Evolutionary conservation across 371 early-diverging fungal genomes (phyloP), one percentile per base, ranked within the genome.

Genomic region (Rhizopus arrhizus): DNA sequence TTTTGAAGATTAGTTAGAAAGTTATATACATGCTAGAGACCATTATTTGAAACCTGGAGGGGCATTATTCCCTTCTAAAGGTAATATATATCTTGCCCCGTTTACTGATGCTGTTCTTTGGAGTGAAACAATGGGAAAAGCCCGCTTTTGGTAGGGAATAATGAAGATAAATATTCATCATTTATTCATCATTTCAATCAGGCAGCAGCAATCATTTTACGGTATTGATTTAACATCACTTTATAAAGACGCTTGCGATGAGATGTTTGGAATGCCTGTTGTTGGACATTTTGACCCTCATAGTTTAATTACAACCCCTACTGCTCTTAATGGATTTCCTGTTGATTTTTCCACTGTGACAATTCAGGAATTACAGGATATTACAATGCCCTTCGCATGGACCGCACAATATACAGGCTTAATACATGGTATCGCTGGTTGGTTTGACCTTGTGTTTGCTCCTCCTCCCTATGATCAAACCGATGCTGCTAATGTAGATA

Each of bases 341-440:
- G 83, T 96, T 48, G 95, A 97, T 65, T 97, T 98, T 59, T 75
- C 80, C 47, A 94, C 91, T 0, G 85, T 96, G 40, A 87, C 90
- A 0, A 58, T 91, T 54, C 73, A 80, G 15, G 89, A 91, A 15
- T 68, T 97, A 16, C 79, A 89, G 58, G 89, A 94, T 62, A 87
- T 98, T 47, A 79, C 84, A 4, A 90, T 98, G 29, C 96, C 95
- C 0, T 83, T 97, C 59, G 61, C 70, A 16, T 97, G 95, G 95
- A 77, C 75, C 7, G 78, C 89, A 6, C 82, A 81, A 47, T 95
- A 90, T 65, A 98, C 97, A 3, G 98, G 95, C 2, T 59, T 91
- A 45, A 86, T 98, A 79, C 96, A 96, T 54, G 97, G 97, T 38
- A 83, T 98, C 22, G 96, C 92, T n/a, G 93, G 95, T 16, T 98